Evolutionary conservation across 2,329 filamentous ascomycete genomes (phyloP), one percentile per base, ranked within the genome.

Genomic region (Periconia sp.): DNA sequence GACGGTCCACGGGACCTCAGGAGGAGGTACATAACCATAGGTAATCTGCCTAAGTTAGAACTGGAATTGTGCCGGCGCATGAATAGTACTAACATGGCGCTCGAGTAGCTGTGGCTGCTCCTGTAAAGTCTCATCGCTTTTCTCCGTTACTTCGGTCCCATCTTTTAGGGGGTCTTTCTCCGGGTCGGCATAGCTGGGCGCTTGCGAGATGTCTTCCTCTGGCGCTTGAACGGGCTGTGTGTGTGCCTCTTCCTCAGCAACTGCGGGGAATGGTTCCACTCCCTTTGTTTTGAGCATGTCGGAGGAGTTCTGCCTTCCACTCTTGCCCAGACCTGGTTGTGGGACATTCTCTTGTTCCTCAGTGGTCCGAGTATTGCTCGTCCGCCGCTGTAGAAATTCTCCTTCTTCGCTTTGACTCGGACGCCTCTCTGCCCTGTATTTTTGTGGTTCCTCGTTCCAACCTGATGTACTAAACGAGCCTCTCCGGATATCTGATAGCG

Each of bases 1-100:
- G 43, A 83, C 79, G 24, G 73, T 78, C 73, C 80, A 82, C 0
- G 82, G 73, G 3, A 75, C 54, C 41, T 74, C 72, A 1, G 73
- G 72, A 5, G 73, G 73, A 19, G 70, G 66, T 16, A 68, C 50
- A 51, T 75, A 76, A 47, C 72, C 73, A 35, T 67, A 73, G 16
- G 61, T 49, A 69, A 65, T 65, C 32, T 35, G 11, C 9, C n/a
- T 18, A 19, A 33, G 48, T 59, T 36, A 50, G 43, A 4, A 43
- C 12, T 43, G 37, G 2, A 48, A 13, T 12, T 50, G 24, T 25
- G 40, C 35, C 5, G 46, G 42, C n/a, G 22, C 32, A 22, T 18
- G 29, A 29, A 6, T 33, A 33, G 18, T 10, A 11, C 47, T 12
- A 55, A 65, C 61, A 31, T 57, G 47, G 21, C 51, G 49, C 28